phyloP scores from a whole-genome alignment of 139 green algal species.

The Micractinium conductrix region DNA sequence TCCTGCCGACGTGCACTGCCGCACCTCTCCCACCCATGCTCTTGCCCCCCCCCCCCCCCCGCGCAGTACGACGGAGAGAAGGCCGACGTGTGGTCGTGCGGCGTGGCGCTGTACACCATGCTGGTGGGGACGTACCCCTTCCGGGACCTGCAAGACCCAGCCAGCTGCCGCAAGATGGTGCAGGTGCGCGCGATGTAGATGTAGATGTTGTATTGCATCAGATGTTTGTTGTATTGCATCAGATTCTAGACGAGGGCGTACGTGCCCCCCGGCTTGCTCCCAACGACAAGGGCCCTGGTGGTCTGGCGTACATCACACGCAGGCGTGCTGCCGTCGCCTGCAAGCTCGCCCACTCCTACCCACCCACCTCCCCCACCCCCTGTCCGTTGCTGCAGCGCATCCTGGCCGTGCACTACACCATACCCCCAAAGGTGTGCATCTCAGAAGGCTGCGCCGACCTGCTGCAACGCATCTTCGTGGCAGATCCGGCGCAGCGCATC shows the following conservation, averaged over 20 bases:
- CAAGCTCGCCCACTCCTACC: background rate
- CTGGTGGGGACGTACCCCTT: slow-evolving; percentile 98
- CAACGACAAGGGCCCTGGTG: too few species aligned
- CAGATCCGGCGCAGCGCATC: slow-evolving; percentile 15
- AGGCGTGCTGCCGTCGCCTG: background rate
- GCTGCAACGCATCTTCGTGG: slow-evolving; percentile 24
- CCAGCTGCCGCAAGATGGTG: slow-evolving; percentile 97
- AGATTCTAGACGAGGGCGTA: background rate
- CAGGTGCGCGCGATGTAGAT: slow-evolving; percentile 47
- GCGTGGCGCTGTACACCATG: slow-evolving; percentile 99
- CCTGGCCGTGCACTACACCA: slow-evolving; percentile 18
- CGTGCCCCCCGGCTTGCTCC: too few species aligned
- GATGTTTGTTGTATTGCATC: background rate
- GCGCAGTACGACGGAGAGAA: slow-evolving; percentile 87
- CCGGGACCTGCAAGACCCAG: slow-evolving; percentile 92
- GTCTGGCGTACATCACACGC: background rate
- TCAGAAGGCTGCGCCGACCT: slow-evolving; percentile 4
- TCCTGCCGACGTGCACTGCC: background rate
- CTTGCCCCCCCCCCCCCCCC: background rate
- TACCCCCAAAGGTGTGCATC: slow-evolving; percentile 10
- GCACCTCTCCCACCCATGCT: background rate
- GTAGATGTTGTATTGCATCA: background rate
- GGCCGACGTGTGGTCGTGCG: slow-evolving; percentile 97
- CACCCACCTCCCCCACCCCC: background rate
- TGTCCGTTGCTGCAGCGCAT: slow-evolving; percentile 6